These are phyloP conservation scores for Hanseniaspora occidentalis DNA, from an alignment of 805 yeast species.

Conservation along the genomic window DNA sequence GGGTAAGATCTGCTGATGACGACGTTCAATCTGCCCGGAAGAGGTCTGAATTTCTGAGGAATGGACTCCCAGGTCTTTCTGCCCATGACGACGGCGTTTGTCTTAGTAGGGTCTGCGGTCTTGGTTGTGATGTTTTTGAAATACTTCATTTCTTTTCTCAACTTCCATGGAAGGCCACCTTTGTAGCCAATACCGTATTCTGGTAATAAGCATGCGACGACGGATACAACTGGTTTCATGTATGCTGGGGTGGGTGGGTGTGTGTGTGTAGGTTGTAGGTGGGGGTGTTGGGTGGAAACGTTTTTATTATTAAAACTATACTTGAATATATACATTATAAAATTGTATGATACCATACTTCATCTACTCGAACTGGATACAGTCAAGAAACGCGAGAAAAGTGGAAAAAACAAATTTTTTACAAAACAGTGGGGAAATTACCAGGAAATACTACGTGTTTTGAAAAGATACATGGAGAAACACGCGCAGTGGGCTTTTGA, in stretches of 20 bases:
- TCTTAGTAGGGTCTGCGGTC: slow-evolving; percentile 23
- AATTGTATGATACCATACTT: background rate
- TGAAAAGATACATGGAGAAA: background rate
- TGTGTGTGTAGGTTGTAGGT: background rate
- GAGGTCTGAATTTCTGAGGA: slow-evolving; percentile 72
- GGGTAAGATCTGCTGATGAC: slow-evolving; percentile 45
- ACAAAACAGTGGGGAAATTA: too few species aligned
- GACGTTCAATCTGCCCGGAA: slow-evolving; percentile 62
- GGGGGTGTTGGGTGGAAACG: background rate
- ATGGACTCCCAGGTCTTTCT: slow-evolving; percentile 93
- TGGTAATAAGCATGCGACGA: slow-evolving; percentile 82
- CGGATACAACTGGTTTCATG: slow-evolving; percentile 37
- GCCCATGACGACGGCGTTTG: slow-evolving; percentile 89
- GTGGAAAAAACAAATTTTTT: too few species aligned
- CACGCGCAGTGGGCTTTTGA: too few species aligned
- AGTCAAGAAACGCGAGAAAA: too few species aligned
- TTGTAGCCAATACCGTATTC: slow-evolving; percentile 72
- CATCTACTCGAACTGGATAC: too few species aligned
- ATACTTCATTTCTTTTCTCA: slow-evolving; percentile 73
- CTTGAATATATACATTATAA: background rate
- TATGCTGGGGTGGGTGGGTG: background rate
- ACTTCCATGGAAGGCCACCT: slow-evolving; percentile 80
- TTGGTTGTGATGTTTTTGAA: slow-evolving; percentile 61
- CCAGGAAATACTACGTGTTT: too few species aligned
- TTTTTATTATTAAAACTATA: background rate